phyloP scores from a whole-genome alignment of 139 green algal genomes.

The Chlamydomonas sphaeroides region DNA sequence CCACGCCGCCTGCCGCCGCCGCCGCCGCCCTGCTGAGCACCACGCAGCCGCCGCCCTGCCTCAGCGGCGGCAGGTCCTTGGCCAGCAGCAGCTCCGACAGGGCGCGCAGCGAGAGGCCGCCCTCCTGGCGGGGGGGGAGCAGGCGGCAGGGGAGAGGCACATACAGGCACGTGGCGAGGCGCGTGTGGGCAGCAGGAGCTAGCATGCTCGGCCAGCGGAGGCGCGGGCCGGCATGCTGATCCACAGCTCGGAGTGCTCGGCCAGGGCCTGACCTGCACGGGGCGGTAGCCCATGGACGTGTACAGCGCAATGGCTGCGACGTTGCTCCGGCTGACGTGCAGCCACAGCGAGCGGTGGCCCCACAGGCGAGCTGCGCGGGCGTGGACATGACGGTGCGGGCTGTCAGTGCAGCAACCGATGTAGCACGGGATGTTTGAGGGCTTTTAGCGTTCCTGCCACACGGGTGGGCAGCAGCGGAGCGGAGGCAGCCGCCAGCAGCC shows the following conservation, averaged over 20 bases:
- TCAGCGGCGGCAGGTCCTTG: slow-evolving; percentile 20
- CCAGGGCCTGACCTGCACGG: background rate
- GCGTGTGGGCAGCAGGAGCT: no score
- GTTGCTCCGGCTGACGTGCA: slow-evolving; percentile 71
- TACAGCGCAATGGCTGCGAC: slow-evolving; percentile 61
- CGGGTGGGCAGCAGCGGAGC: no score
- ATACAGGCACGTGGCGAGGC: no score
- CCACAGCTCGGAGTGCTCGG: background rate
- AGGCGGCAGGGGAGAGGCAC: no score
- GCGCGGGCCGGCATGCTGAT: no score
- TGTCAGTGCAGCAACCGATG: no score
- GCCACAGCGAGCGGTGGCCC: slow-evolving; percentile 59
- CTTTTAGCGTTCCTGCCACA: no score
- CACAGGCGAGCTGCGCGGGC: slow-evolving; percentile 50
- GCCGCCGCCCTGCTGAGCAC: background rate
- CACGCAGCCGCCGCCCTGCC: background rate
- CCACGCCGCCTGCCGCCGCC: background rate
- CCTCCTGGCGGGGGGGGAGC: no score
- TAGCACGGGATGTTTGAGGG: no score
- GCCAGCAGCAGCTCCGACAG: slow-evolving; percentile 28
- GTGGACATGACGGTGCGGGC: background rate
- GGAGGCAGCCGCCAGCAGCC: no score
- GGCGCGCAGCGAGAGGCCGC: slow-evolving; percentile 11
- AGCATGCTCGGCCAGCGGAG: no score
- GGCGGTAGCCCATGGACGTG: slow-evolving; percentile 47